phyloP scores from a whole-genome alignment of 192 early-diverging fungal genomes.

The Allomyces arbusculus region DNA sequence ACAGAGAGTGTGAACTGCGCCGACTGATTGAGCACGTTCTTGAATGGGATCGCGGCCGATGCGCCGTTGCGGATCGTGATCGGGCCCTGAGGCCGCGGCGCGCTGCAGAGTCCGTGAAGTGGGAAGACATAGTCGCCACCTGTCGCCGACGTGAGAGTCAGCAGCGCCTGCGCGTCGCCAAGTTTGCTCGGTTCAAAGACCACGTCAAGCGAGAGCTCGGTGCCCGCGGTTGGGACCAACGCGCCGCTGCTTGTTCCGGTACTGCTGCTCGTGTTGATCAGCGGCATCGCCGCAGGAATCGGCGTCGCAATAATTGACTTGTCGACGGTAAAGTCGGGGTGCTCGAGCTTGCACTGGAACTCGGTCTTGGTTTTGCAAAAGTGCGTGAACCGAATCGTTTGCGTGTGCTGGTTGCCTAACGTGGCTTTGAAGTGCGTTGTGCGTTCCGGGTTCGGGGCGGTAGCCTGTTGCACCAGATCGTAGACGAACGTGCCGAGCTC shows the following conservation, averaged over 20 bases:
- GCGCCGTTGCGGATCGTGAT: constrained; percentile 28
- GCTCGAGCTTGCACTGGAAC: constrained; percentile 27
- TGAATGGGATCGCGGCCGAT: constrained; percentile 22
- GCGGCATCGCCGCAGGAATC: not conserved
- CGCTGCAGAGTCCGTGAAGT: constrained; percentile 28
- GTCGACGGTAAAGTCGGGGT: constrained; percentile 28
- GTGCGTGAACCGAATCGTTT: constrained; percentile 32
- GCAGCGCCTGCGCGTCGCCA: constrained; percentile 27
- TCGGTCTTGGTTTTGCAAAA: constrained; percentile 33
- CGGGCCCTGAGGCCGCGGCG: constrained; percentile 35
- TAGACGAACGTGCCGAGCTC: constrained; percentile 35
- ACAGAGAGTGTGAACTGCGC: constrained; percentile 29
- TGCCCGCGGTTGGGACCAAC: constrained; percentile 18
- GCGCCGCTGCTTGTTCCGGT: not conserved
- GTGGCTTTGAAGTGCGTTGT: constrained; percentile 37
- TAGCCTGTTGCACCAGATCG: constrained; percentile 23
- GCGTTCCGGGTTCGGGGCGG: constrained; percentile 18
- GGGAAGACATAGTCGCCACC: constrained; percentile 40
- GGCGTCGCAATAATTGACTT: constrained; percentile 27
- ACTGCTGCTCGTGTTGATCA: too few species aligned
- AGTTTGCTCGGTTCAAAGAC: constrained; percentile 39
- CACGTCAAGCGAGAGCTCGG: constrained; percentile 29
- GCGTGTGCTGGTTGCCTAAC: constrained; percentile 25
- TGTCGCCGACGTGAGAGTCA: constrained; percentile 20
- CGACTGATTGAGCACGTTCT: constrained; percentile 28